Conservation (phyloP, 495 filamentous ascomycete genomes). For the Aspergillus egyptiacus region DNA sequence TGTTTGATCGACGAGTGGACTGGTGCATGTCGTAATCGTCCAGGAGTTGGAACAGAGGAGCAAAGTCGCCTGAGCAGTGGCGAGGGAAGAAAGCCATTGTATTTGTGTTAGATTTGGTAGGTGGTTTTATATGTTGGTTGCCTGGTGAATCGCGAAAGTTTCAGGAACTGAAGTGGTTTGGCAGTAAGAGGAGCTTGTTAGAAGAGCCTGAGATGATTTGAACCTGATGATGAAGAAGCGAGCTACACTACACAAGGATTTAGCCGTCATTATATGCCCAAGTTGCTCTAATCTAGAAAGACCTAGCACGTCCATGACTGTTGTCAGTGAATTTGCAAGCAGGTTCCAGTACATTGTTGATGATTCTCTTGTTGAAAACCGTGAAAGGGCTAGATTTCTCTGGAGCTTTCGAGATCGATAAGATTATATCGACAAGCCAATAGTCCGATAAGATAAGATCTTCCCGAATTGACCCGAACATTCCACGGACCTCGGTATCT, state of each 20-base stretch:
- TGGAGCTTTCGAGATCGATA: slow-evolving; percentile 8
- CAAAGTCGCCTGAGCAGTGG: slow-evolving; percentile 45
- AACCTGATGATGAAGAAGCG: slow-evolving; percentile 3
- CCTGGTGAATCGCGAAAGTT: slow-evolving; percentile 5
- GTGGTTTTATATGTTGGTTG: background rate
- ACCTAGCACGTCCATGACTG: background rate
- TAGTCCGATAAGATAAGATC: slow-evolving; percentile 11
- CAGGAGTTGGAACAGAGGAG: slow-evolving; percentile 67
- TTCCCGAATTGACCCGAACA: slow-evolving; percentile 6
- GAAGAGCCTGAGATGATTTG: background rate
- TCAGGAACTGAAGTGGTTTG: background rate
- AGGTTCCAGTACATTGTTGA: background rate
- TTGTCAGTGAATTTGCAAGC: slow-evolving; percentile 1
- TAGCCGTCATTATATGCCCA: slow-evolving; percentile 11
- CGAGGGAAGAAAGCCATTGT: slow-evolving; percentile 65
- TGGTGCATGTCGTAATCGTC: slow-evolving; percentile 64
- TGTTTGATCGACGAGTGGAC: slow-evolving; percentile 18
- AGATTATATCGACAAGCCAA: slow-evolving; percentile 9
- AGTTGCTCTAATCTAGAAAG: slow-evolving; percentile 11
- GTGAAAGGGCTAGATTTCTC: background rate
- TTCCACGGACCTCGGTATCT: slow-evolving; percentile 11
- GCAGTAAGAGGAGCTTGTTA: slow-evolving; percentile 3
- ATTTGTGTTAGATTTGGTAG: background rate
- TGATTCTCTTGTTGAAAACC: background rate
- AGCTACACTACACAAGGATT: background rate